Base-by-base conservation (phyloP, 2,329 filamentous ascomycete genomes). In the Didymosphaeria variabile region DNA sequence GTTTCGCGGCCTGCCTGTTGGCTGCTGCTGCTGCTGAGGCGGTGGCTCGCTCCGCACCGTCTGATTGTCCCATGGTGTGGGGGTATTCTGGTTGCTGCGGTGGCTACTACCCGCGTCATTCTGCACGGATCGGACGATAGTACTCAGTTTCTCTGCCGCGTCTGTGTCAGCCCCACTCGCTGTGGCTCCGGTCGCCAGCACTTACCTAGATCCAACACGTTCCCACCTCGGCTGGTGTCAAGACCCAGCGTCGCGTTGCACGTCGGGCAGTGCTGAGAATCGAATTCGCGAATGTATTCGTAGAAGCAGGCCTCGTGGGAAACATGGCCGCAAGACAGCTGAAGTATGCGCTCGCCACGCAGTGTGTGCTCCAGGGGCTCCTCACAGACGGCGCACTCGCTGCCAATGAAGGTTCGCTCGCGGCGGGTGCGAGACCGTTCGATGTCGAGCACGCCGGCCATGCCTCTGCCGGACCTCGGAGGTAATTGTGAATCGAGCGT, bases 241-340 rank as follows among this genome's bases (percentile, higher is more conserved):
- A 99, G 83, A 64, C 94, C 93, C 55, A 99, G 82, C 21, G 95
- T 93, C 66, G 94, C 91, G 82, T 97, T 91, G 80, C 95, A 99
- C 67, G 92, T 91, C 31, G 95, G 95, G 80, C 95, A 99, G 73
- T 93, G 94, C 73, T 98, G 93, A 56, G 92, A 92, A 69, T 98
- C 94, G 61, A 94, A 91, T 74, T 97, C 94, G 73, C 92, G 91
- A 71, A 99, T 97, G 76, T 96, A 97, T 79, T 99, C 95, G 81
- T 98, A 98, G 77, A 99, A 98, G 80, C 95, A 99, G 38, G 94
- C 95, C 79, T 98, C 95, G 77, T 99, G 95, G 12, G 94, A 93
- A 62, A 99, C 94, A 79, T 99, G 95, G n/a, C 90, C 88, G 80
- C 95, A 99, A 6, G 94, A 96, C 73, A 99, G 95, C 77, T 98